These are phyloP conservation scores for Myriosclerotinia duriaeana DNA, from an alignment of 2,329 filamentous ascomycete species.

Conservation along the genomic window DNA sequence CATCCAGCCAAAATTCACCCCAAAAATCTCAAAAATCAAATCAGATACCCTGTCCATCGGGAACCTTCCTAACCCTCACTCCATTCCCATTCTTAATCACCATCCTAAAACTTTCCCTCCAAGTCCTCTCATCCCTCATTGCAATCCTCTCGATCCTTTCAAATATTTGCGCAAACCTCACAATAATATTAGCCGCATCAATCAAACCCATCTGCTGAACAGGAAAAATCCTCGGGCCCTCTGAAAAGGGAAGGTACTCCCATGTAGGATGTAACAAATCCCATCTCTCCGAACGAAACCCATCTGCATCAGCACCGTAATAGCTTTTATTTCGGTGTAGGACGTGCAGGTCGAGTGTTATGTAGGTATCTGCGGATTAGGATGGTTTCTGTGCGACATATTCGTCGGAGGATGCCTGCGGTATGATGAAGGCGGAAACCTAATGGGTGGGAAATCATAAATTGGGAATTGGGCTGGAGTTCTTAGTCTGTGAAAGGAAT, in stretches of 20 bases:
- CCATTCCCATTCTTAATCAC: neutral
- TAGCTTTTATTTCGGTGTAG: neutral
- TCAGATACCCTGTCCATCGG: neutral
- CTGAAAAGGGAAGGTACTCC: constrained; percentile 4
- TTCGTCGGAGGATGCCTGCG: neutral
- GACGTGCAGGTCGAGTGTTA: neutral
- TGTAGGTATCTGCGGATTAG: neutral
- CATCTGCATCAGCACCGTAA: constrained; percentile 42
- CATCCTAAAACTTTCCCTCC: neutral
- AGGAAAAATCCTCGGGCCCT: neutral
- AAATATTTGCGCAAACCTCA: neutral
- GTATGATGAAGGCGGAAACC: neutral
- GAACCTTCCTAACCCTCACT: neutral
- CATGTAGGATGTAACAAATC: neutral
- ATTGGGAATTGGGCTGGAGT: neutral
- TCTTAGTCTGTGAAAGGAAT: neutral
- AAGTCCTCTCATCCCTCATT: neutral
- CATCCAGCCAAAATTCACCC: neutral
- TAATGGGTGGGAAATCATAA: neutral
- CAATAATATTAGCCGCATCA: neutral
- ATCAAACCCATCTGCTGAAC: neutral
- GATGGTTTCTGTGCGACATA: neutral
- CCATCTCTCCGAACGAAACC: neutral
- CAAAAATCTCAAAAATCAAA: neutral
- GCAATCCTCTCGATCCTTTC: neutral